Percentiles rank a stretch among this genome's conserved stretches.
phyloP scores from a whole-genome alignment of 768 basidiomycete species.

The Leccinum barrowsii region DNA sequence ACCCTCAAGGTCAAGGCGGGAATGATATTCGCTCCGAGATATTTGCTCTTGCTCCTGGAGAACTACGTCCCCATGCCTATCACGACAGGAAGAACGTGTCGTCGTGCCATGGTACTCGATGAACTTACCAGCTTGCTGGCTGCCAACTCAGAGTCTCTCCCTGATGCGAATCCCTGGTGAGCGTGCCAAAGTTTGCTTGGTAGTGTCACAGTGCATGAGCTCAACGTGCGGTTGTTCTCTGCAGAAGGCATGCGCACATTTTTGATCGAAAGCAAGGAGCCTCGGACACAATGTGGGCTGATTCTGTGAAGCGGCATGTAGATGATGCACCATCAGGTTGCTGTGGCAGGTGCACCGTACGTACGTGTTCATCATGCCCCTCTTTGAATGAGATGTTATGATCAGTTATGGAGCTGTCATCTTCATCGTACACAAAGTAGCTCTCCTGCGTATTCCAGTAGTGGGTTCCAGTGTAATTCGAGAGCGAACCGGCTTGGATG shows the following conservation, averaged over 20 bases:
- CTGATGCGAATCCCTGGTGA: constrained; percentile 41
- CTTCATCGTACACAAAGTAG: constrained; percentile 54
- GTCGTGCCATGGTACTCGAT: not conserved
- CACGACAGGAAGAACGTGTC: constrained; percentile 1
- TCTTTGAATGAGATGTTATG: constrained; percentile 67
- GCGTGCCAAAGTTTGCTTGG: constrained; percentile 64
- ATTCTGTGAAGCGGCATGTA: constrained; percentile 13
- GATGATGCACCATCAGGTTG: not conserved
- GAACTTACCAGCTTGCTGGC: constrained; percentile 19
- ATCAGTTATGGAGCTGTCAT: constrained; percentile 42
- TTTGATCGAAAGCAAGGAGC: constrained; percentile 63
- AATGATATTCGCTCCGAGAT: constrained; percentile 53
- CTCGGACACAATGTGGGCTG: constrained; percentile 55
- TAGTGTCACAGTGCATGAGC: constrained; percentile 6
- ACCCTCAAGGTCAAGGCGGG: constrained; percentile 33
- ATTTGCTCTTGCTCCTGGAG: constrained; percentile 54
- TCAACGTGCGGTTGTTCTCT: not conserved
- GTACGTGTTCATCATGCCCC: constrained; percentile 47
- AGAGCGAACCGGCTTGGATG: constrained; percentile 64
- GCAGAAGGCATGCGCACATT: constrained; percentile 39
- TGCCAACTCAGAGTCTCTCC: constrained; percentile 20
- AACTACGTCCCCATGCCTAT: constrained; percentile 48
- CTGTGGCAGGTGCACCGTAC: constrained; percentile 15
- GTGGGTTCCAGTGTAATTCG: constrained; percentile 71
- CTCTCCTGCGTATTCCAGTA: constrained; percentile 81